A percentile compares a stretch with the other conserved stretches of the same genome.
phyloP scores from a whole-genome alignment of 805 yeast genomes.

The Metschnikowia corniflorae region DNA sequence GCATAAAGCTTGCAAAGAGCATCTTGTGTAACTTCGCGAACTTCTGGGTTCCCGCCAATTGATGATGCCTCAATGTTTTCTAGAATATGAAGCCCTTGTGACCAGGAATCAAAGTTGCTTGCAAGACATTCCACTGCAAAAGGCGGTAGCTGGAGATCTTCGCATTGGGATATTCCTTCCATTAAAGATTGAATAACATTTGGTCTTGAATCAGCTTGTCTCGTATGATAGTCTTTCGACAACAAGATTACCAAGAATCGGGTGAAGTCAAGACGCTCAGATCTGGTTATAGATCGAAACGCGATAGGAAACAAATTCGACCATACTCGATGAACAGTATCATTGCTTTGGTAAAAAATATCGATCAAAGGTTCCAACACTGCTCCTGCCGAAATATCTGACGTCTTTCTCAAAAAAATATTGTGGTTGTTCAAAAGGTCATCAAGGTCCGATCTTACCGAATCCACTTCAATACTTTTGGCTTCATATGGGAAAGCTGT shows the following conservation, averaged over 20 bases:
- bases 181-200: constrained; percentile 82
- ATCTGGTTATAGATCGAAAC: constrained; percentile 66
- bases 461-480: constrained; percentile 24
- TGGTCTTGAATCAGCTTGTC: constrained; percentile 82
- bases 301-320: constrained; percentile 76
- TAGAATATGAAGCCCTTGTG: constrained; percentile 77
- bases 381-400: constrained; percentile 48
- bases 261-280: constrained; percentile 82
- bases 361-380: constrained; percentile 72
- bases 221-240: constrained; percentile 88
- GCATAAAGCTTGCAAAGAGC: constrained; percentile 89
- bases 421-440: constrained; percentile 26
- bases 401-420: constrained; percentile 27
- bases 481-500: constrained; percentile 33
- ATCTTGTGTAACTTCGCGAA: constrained; percentile 82
- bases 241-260: constrained; percentile 72
- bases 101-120: constrained; percentile 85
- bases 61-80: constrained; percentile 64
- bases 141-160: constrained; percentile 82
- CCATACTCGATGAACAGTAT: constrained; percentile 82
- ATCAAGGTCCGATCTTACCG: constrained; percentile 18
- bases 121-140: constrained; percentile 88
- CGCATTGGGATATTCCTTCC: constrained; percentile 76
- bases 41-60: constrained; percentile 63
- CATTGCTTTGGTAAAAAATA: constrained; percentile 76